Percentiles rank a stretch among this genome's conserved stretches.
These are phyloP conservation scores for Phanerochaete sordida DNA, from an alignment of 768 basidiomycete genomes.

Conservation along the genomic window DNA sequence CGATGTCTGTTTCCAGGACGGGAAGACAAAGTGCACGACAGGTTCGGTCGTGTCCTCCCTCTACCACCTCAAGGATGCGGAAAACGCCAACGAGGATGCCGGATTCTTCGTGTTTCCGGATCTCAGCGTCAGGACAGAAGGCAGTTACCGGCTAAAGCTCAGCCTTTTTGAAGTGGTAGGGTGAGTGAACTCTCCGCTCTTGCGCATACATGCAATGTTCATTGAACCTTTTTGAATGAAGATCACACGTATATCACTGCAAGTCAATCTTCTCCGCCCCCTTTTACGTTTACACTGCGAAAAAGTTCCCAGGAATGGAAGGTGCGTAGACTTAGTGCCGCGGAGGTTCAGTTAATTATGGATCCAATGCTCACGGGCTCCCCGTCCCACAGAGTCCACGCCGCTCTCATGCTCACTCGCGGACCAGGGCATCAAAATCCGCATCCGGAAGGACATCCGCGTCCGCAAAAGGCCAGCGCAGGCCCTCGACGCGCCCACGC, in stretches of 20 bases:
- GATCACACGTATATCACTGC: conserved; percentile 85
- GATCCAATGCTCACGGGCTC: background rate
- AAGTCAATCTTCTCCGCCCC: conserved; percentile 84
- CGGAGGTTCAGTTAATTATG: background rate
- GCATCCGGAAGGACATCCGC: conserved; percentile 88
- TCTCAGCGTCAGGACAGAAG: conserved; percentile 88
- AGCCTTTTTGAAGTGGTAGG: conserved; percentile 88
- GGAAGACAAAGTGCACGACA: conserved; percentile 87
- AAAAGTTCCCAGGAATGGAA: conserved; percentile 97
- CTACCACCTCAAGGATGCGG: conserved; percentile 77
- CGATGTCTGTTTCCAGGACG: conserved; percentile 48
- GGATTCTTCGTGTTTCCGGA: conserved; percentile 98
- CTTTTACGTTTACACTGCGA: conserved; percentile 94
- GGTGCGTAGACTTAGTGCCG: conserved; percentile 61
- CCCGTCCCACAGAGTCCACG: conserved; percentile 64
- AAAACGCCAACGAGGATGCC: conserved; percentile 63
- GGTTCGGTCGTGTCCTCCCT: conserved; percentile 87
- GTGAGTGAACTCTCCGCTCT: conserved; percentile 42
- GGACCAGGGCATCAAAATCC: conserved; percentile 95
- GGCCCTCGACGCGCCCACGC: conserved; percentile 25
- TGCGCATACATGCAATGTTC: conserved; percentile 3
- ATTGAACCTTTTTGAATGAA: conserved; percentile 25
- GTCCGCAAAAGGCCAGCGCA: conserved; percentile 67
- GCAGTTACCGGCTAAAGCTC: conserved; percentile 75
- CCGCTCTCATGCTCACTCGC: conserved; percentile 85